Evolutionary conservation across 805 yeast species (phyloP).

Genomic region (Nadsonia fulvescens): DNA sequence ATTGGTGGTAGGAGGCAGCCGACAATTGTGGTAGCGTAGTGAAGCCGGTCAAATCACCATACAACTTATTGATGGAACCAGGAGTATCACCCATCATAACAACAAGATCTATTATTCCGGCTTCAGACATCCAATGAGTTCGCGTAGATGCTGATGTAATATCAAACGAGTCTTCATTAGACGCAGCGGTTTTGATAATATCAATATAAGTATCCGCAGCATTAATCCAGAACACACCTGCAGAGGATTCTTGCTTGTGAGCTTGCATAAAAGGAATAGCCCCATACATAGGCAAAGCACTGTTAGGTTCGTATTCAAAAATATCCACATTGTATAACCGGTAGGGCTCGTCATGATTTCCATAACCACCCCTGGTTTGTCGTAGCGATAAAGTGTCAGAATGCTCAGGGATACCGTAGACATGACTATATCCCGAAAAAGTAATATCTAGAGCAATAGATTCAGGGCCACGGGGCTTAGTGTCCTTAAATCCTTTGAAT

Average conservation of each 20-base stretch:
- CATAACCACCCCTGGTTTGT: slow-evolving; percentile 32
- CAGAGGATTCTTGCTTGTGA: slow-evolving; percentile 33
- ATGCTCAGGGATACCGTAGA: slow-evolving; percentile 95
- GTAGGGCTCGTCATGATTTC: slow-evolving; percentile 45
- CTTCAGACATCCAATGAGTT: slow-evolving; percentile 90
- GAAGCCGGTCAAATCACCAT: slow-evolving; percentile 56
- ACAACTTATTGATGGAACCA: slow-evolving; percentile 39
- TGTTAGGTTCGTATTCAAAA: slow-evolving; percentile 75
- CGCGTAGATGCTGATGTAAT: slow-evolving; percentile 19
- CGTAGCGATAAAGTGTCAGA: slow-evolving; percentile 62
- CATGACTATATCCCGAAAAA: slow-evolving; percentile 39
- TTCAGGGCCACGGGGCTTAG: slow-evolving; percentile 56
- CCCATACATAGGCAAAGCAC: slow-evolving; percentile 87
- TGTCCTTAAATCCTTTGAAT: slow-evolving; percentile 52
- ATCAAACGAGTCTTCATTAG: slow-evolving; percentile 7
- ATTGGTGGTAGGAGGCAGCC: slow-evolving; percentile 84
- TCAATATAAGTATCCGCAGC: slow-evolving; percentile 87
- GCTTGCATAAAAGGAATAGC: slow-evolving; percentile 78
- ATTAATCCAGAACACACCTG: slow-evolving; percentile 82
- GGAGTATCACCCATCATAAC: slow-evolving; percentile 41
- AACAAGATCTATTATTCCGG: slow-evolving; percentile 64
- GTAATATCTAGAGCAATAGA: slow-evolving; percentile 65
- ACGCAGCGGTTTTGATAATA: slow-evolving; percentile 22
- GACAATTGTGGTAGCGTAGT: slow-evolving; percentile 58
- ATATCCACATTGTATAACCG: slow-evolving; percentile 85